Evolutionary conservation across 1,284 basidiomycete species (phyloP).

Genomic region (Somion occarium): DNA sequence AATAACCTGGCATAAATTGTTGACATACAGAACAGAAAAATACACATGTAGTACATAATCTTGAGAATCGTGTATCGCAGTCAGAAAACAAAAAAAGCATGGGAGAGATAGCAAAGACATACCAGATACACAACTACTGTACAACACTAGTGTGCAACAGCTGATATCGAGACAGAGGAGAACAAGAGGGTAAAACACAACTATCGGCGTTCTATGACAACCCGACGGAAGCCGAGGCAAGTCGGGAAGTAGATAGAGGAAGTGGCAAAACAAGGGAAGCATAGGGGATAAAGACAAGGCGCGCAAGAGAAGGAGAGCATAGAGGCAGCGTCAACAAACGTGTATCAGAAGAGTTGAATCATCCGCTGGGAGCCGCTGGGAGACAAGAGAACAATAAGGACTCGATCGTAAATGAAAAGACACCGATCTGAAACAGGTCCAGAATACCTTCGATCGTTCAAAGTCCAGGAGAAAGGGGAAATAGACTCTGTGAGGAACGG

Average conservation of each 20-base stretch:
- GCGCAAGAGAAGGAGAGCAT: neutral
- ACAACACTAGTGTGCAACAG: neutral
- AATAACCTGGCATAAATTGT: neutral
- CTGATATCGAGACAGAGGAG: neutral
- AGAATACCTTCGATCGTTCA: neutral
- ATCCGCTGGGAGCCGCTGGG: neutral
- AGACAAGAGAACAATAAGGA: neutral
- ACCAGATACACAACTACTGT: neutral
- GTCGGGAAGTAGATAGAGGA: no score
- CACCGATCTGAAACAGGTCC: neutral
- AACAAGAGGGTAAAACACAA: no score
- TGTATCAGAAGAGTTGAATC: conserved; percentile 9
- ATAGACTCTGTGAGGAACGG: neutral
- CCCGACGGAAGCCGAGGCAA: no score
- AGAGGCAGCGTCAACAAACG: neutral
- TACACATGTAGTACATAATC: neutral
- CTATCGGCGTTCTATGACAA: no score
- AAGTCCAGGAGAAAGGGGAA: neutral
- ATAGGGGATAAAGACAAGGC: no score
- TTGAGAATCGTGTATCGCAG: no score
- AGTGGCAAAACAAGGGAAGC: no score
- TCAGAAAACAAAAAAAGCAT: neutral
- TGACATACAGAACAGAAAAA: neutral
- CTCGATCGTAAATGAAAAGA: neutral
- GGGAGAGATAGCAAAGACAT: neutral